A percentile compares a stretch with the other conserved stretches of the same genome.
Evolutionary conservation across 352 stramenopile genomes (phyloP).

Genomic region (Phytophthora kernoviae): DNA sequence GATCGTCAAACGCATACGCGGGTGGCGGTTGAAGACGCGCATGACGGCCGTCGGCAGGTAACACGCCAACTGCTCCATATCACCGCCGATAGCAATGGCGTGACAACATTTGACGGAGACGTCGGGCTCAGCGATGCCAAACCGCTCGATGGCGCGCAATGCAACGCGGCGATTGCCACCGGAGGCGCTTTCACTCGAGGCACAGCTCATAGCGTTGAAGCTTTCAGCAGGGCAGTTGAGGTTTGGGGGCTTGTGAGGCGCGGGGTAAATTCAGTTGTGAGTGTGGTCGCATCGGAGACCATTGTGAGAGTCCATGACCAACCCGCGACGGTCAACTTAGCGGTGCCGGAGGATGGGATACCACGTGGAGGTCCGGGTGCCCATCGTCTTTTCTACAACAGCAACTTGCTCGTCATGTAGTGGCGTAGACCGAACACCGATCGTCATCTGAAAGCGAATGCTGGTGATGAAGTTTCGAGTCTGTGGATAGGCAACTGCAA

Average conservation of each 20-base stretch:
- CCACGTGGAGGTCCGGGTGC: neutral
- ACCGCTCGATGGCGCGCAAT: constrained; percentile 7
- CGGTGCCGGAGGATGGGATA: neutral
- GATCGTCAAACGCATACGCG: constrained; percentile 34
- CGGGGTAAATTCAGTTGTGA: neutral
- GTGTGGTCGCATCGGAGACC: neutral
- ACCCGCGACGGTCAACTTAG: neutral
- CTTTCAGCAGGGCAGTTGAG: neutral
- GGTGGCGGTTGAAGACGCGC: constrained; percentile 42
- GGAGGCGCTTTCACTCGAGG: neutral
- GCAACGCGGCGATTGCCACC: neutral
- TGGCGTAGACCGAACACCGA: too few species aligned
- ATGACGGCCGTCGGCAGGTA: constrained; percentile 26
- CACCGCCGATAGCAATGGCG: constrained; percentile 8
- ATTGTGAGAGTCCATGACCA: neutral
- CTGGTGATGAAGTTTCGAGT: too few species aligned
- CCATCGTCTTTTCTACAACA: neutral
- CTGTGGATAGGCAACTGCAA: neutral
- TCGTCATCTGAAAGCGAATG: too few species aligned
- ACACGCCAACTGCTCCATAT: constrained; percentile 15
- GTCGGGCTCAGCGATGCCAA: constrained; percentile 1
- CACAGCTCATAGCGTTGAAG: neutral
- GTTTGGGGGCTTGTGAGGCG: neutral
- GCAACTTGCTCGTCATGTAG: neutral
- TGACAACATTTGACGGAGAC: constrained; percentile 14